Conservation (phyloP, 2,329 filamentous ascomycete species). For the Fusarium luffae region DNA sequence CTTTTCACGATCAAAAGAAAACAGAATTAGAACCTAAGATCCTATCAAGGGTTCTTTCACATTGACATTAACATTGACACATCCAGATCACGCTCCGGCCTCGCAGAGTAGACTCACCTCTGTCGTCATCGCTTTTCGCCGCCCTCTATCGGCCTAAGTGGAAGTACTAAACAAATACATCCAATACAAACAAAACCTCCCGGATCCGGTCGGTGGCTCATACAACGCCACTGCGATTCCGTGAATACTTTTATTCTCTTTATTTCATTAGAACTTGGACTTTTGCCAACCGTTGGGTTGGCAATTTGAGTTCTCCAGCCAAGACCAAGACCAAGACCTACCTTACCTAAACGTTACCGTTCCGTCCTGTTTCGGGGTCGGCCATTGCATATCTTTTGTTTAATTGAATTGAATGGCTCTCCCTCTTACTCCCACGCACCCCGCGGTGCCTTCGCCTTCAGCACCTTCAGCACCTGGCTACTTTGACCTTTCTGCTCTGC, state of each 20-base stretch:
- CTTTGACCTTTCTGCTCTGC: slow-evolving; percentile 51
- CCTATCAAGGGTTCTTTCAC: slow-evolving; percentile 14
- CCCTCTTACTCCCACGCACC: slow-evolving; percentile 48
- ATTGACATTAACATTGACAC: background rate
- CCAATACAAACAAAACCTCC: slow-evolving; percentile 17
- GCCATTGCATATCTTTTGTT: slow-evolving; percentile 31
- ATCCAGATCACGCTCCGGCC: slow-evolving; percentile 11
- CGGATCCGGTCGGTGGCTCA: slow-evolving; percentile 41
- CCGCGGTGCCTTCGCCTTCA: slow-evolving; percentile 46
- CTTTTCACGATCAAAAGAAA: slow-evolving; percentile 13
- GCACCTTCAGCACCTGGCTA: slow-evolving; percentile 26
- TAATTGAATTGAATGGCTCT: slow-evolving; percentile 48
- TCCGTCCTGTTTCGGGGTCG: slow-evolving; percentile 35
- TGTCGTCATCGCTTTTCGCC: slow-evolving; percentile 37
- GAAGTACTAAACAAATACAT: slow-evolving; percentile 7
- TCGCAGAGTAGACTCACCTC: slow-evolving; percentile 13
- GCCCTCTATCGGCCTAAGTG: slow-evolving; percentile 21
- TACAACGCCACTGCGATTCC: slow-evolving; percentile 33
- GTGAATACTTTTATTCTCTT: slow-evolving; percentile 14
- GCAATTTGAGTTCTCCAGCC: slow-evolving; percentile 10
- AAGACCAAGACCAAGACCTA: background rate
- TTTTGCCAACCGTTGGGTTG: slow-evolving; percentile 40
- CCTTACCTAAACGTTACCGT: slow-evolving; percentile 21
- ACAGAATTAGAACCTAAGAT: slow-evolving; percentile 7
- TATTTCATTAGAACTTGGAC: slow-evolving; percentile 9